Percentiles rank a stretch among this genome's conserved stretches.
Conservation (phyloP, 176 grass and related monocot species). For the Aegilops speltoides region DNA sequence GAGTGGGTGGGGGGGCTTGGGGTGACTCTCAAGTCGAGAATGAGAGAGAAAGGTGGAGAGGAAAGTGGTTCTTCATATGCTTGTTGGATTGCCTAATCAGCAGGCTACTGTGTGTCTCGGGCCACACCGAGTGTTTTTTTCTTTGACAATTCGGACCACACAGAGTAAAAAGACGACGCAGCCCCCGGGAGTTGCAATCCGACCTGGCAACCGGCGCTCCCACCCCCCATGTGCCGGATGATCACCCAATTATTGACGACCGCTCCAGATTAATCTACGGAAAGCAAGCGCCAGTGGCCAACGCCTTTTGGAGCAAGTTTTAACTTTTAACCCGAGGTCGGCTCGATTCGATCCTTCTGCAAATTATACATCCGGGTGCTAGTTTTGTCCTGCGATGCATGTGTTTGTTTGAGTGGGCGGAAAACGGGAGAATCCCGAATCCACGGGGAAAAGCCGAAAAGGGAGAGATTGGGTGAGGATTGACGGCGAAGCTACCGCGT, state of each 20-base stretch:
- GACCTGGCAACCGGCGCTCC: not conserved
- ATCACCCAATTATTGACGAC: not conserved
- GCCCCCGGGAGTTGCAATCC: not conserved
- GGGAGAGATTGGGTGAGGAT: not conserved
- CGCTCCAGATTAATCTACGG: not conserved
- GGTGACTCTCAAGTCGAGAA: too few species aligned
- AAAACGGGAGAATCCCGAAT: not conserved
- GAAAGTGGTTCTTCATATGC: not conserved
- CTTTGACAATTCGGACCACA: not conserved
- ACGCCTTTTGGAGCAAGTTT: not conserved
- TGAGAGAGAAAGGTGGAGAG: too few species aligned
- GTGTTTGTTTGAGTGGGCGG: not conserved
- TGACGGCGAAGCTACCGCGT: not conserved
- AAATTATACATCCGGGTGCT: not conserved
- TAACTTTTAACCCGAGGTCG: too few species aligned
- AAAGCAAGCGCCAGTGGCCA: not conserved
- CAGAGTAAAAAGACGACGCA: not conserved
- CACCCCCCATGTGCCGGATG: not conserved
- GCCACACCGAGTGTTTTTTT: not conserved
- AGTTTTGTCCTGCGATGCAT: not conserved
- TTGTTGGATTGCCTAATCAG: not conserved
- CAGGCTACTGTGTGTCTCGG: not conserved
- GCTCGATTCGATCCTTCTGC: not conserved
- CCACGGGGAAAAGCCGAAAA: not conserved
- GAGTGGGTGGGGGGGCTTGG: too few species aligned